Percentiles rank a stretch among this genome's conserved stretches.
These are phyloP conservation scores for Flaveria trinervia DNA, from an alignment of 129 eudicot genomes.

Conservation along the genomic window DNA sequence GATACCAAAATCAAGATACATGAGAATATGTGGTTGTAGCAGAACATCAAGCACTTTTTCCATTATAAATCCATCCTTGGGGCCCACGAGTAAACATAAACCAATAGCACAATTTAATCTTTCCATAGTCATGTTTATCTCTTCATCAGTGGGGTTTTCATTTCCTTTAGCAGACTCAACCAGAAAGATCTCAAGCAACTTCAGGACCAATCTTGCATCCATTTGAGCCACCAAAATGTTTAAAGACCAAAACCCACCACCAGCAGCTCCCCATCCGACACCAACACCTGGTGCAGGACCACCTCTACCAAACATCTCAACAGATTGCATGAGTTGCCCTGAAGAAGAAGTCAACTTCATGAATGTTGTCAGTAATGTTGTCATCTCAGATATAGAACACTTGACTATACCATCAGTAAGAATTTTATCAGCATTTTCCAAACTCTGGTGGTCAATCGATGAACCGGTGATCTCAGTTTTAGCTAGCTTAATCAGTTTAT, in stretches of 20 bases:
- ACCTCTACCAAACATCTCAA: conserved; percentile 87
- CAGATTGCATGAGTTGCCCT: conserved; percentile 43
- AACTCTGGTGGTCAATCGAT: conserved; percentile 18
- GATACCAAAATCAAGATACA: conserved; percentile 55
- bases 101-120: conserved; percentile 56
- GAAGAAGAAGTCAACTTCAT: conserved; percentile 50
- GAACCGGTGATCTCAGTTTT: conserved; percentile 29
- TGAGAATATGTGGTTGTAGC: conserved; percentile 59
- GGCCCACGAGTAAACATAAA: conserved; percentile 57
- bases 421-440: conserved; percentile 49
- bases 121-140: conserved; percentile 42
- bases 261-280: conserved; percentile 90
- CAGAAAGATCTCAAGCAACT: conserved; percentile 51
- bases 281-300: conserved; percentile 99
- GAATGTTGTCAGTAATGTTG: conserved; percentile 44
- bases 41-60: conserved; percentile 55
- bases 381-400: conserved; percentile 44
- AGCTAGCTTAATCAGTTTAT: conserved; percentile 59
- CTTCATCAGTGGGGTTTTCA: conserved; percentile 35
- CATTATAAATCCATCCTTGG: conserved; percentile 51
- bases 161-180: conserved; percentile 26
- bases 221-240: conserved; percentile 60
- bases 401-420: conserved; percentile 65
- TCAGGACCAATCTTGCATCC: conserved; percentile 64
- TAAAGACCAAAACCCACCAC: conserved; percentile 90